Evolutionary conservation across 805 yeast genomes (phyloP).

Genomic region (Candida stauntonica): DNA sequence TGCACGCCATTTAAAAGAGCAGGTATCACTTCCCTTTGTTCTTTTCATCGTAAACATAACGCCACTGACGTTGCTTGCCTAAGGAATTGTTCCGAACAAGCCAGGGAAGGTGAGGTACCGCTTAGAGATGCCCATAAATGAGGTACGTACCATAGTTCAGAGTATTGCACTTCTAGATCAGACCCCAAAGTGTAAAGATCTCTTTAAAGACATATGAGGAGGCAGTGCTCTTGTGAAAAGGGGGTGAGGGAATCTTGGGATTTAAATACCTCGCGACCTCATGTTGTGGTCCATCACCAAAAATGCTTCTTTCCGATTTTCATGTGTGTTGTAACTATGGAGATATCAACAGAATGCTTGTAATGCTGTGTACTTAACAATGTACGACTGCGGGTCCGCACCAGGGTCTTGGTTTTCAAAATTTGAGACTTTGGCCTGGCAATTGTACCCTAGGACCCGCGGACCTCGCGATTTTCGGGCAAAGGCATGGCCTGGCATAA

Average conservation of each 20-base stretch:
- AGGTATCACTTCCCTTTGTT: too few species aligned
- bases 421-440: background rate
- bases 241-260: slow-evolving; percentile 8
- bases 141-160: background rate
- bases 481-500: too few species aligned
- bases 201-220: background rate
- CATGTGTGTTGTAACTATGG: slow-evolving; percentile 20
- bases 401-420: slow-evolving; percentile 5
- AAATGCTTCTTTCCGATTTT: slow-evolving; percentile 11
- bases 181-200: background rate
- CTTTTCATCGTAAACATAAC: too few species aligned
- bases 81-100: background rate
- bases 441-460: too few species aligned
- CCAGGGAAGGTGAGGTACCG: background rate
- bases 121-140: background rate
- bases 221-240: background rate
- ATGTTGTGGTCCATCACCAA: slow-evolving; percentile 16
- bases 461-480: too few species aligned
- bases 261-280: slow-evolving; percentile 16
- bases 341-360: slow-evolving; percentile 18
- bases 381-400: slow-evolving; percentile 10
- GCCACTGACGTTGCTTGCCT: too few species aligned
- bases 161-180: too few species aligned
- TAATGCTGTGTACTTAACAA: slow-evolving; percentile 20
- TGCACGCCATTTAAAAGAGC: too few species aligned